Base-by-base conservation (phyloP, 495 filamentous ascomycete species). In the Corynascus novoguineensis region DNA sequence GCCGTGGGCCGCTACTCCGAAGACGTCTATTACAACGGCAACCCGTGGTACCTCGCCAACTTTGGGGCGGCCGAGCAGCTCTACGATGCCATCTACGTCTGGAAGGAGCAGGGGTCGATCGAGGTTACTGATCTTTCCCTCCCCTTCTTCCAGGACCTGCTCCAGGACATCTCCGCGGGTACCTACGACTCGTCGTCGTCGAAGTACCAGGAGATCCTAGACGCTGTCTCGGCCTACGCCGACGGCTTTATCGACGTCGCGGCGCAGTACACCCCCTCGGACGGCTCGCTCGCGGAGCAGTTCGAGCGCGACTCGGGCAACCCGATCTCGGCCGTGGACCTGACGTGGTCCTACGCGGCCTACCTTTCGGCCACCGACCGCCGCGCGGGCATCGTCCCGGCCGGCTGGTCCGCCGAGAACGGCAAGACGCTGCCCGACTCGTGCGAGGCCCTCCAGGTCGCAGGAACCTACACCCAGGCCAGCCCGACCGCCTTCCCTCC, bases 311-410 rank as follows among this genome's bases (percentile, higher is more conserved):
- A 69, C 41, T 69, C 66, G 50, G 85, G 85, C 41, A 50, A 58
- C 0, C 78, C 77, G 10, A 57, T 81, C n/a, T 82, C 81, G 0
- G 85, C 85, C 9, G 56, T 71, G 11, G 74, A 86, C 61, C 71
- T 88, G 15, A 88, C 86, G 15, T 89, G 86, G 85, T 86, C 81
- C 12, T 86, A 83, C 63, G 80, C 82, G 3, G 70, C 82, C n/a
- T 85, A 86, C 71, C 62, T 85, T 35, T 81, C 82, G 7, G 81
- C 81, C 38, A 73, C 78, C 24, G 75, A 71, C n/a, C 68, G 75
- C 46, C 68, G 75, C 45, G 66, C 68, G 27, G 74, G 76, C 51
- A 59, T 76, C 10, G 71, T 83, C 10, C 84, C 84, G 0, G 60
- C 77, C 4, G 77, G 83, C 4, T 86, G 82, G 64, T 69, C 75